phyloP scores from a whole-genome alignment of 1,284 basidiomycete genomes.

The Ceratobasidium sp. region DNA sequence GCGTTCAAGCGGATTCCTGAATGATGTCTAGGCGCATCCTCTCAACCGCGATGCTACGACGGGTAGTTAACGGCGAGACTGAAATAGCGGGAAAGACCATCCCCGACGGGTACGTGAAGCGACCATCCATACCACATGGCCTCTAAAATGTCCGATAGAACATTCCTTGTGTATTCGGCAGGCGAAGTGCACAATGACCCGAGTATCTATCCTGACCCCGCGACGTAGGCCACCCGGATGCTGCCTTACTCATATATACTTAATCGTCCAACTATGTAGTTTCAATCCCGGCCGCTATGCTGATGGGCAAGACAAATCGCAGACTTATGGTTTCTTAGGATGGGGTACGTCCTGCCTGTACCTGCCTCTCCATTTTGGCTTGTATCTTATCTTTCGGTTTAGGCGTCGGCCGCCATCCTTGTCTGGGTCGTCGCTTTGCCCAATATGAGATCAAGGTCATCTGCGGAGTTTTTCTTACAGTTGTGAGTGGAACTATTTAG shows the following conservation, averaged over 20 bases:
- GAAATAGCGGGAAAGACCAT: conserved; percentile 15
- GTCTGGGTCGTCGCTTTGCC: conserved; percentile 21
- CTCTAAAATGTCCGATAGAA: neutral
- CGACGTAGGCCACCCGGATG: neutral
- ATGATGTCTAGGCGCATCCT: neutral
- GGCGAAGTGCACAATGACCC: conserved; percentile 30
- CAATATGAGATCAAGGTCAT: conserved; percentile 39
- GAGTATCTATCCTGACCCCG: conserved; percentile 27
- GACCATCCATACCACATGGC: too few species aligned
- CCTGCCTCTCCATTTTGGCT: neutral
- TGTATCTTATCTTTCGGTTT: too few species aligned
- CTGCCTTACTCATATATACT: neutral
- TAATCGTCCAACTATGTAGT: neutral
- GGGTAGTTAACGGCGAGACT: neutral
- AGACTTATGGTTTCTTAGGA: conserved; percentile 27
- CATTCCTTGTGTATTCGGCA: conserved; percentile 24
- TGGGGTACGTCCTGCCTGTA: neutral
- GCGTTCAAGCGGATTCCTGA: neutral
- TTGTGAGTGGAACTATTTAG: neutral
- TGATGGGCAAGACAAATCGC: conserved; percentile 29
- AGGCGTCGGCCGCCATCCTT: conserved; percentile 36
- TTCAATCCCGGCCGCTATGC: conserved; percentile 19
- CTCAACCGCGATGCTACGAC: conserved; percentile 9
- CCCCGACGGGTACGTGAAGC: conserved; percentile 17
- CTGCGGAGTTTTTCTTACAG: conserved; percentile 5